Evolutionary conservation across 371 early-diverging fungal genomes (phyloP).

Genomic region (Rhizomucor pusillus): DNA sequence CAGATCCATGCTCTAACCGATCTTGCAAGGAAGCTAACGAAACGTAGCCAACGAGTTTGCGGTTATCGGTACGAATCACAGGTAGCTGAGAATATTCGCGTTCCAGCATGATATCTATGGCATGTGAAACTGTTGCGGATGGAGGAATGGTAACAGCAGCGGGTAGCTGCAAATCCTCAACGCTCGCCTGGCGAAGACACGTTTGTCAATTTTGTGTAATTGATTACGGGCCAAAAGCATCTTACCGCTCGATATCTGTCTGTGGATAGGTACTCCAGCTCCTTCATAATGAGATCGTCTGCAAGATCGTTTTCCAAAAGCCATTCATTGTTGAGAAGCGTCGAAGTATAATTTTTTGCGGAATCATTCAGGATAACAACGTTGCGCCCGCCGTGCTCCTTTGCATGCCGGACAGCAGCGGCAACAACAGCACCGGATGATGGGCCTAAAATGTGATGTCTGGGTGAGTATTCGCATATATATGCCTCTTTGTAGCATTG

Average conservation of each 20-base stretch:
- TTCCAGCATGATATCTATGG: slow-evolving; percentile 76
- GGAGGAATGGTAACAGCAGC: slow-evolving; percentile 75
- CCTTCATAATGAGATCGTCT: slow-evolving; percentile 58
- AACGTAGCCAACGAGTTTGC: slow-evolving; percentile 79
- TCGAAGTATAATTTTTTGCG: slow-evolving; percentile 67
- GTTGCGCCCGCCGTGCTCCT: slow-evolving; percentile 26
- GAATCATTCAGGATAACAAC: slow-evolving; percentile 70
- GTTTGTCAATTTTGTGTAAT: too few relatives aligned
- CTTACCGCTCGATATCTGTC: slow-evolving; percentile 69
- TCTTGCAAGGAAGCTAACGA: slow-evolving; percentile 65
- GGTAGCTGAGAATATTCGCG: slow-evolving; percentile 88
- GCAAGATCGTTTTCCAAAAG: slow-evolving; percentile 70
- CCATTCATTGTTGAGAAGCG: slow-evolving; percentile 76
- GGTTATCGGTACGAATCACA: slow-evolving; percentile 59
- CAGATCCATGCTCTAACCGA: slow-evolving; percentile 51
- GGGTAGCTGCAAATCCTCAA: slow-evolving; percentile 85
- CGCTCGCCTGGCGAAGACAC: slow-evolving; percentile 49
- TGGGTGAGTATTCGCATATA: not conserved
- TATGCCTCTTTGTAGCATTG: not conserved
- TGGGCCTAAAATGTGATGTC: slow-evolving; percentile 36
- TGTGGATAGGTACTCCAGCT: slow-evolving; percentile 58
- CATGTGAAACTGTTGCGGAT: slow-evolving; percentile 53
- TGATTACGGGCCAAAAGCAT: too few relatives aligned
- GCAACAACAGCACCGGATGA: slow-evolving; percentile 73
- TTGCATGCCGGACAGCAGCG: slow-evolving; percentile 60